These are phyloP conservation scores for Aspergillus sp. DNA, from an alignment of 2,329 filamentous ascomycete genomes.

Conservation along the genomic window DNA sequence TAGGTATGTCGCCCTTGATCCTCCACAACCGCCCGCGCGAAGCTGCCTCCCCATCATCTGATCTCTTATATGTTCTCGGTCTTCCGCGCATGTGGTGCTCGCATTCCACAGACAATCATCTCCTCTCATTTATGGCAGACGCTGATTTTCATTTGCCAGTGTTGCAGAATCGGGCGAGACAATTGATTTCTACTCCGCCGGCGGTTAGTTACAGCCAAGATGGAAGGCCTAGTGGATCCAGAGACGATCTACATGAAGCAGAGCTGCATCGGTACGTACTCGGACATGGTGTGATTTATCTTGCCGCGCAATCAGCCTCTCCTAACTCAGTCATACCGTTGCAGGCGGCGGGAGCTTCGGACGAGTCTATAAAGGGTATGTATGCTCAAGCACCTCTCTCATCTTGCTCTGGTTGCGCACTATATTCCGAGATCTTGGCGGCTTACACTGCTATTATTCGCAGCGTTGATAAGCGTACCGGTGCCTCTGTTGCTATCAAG, in stretches of 20 bases:
- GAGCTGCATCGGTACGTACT: conserved; percentile 74
- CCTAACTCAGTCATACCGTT: conserved; percentile 14
- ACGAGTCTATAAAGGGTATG: conserved; percentile 95
- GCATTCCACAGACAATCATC: background rate
- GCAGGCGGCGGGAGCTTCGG: conserved; percentile 94
- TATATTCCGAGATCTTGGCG: background rate
- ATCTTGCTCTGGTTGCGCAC: background rate
- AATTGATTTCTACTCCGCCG: background rate
- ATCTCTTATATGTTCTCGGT: background rate
- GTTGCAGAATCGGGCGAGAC: conserved; percentile 2
- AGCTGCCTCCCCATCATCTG: background rate
- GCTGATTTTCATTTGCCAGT: background rate
- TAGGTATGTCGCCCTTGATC: conserved; percentile 9
- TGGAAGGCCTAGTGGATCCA: conserved; percentile 69
- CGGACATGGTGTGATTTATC: background rate
- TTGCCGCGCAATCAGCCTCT: conserved; percentile 1
- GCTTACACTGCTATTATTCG: conserved; percentile 12
- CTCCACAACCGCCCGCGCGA: background rate
- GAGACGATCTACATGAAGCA: conserved; percentile 92
- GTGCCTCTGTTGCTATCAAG: conserved; percentile 95
- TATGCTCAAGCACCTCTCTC: conserved; percentile 1
- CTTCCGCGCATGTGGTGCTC: background rate
- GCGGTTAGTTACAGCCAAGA: conserved; percentile 24
- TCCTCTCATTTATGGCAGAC: background rate
- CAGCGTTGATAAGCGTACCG: conserved; percentile 88